phyloP scores from a whole-genome alignment of 805 yeast species.

The Candida mattraensis region DNA sequence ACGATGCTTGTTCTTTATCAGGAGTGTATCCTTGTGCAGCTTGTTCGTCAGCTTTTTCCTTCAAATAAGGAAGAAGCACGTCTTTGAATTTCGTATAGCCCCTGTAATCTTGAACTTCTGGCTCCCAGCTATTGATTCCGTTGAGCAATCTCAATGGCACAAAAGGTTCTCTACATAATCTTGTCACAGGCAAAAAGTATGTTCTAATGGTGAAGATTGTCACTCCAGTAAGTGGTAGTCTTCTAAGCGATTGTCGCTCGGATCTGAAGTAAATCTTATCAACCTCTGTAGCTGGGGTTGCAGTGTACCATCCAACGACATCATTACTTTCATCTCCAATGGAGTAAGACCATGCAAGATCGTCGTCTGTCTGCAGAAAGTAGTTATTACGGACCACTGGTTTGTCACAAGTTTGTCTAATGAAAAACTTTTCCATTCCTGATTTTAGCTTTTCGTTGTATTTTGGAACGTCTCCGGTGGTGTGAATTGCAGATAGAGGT shows the following conservation, averaged over 20 bases:
- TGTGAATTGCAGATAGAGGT: slow-evolving; percentile 59
- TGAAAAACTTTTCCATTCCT: slow-evolving; percentile 68
- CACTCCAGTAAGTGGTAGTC: slow-evolving; percentile 60
- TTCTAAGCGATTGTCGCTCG: slow-evolving; percentile 62
- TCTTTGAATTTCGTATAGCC: slow-evolving; percentile 57
- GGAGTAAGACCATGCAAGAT: slow-evolving; percentile 62
- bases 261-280: slow-evolving; percentile 55
- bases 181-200: slow-evolving; percentile 55
- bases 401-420: slow-evolving; percentile 53
- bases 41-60: slow-evolving; percentile 47
- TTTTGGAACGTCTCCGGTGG: slow-evolving; percentile 68
- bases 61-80: slow-evolving; percentile 54
- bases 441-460: slow-evolving; percentile 54
- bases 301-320: slow-evolving; percentile 65
- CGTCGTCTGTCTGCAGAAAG: slow-evolving; percentile 62
- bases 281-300: slow-evolving; percentile 46
- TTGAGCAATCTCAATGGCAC: slow-evolving; percentile 59
- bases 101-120: slow-evolving; percentile 59
- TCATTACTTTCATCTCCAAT: slow-evolving; percentile 57
- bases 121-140: slow-evolving; percentile 60
- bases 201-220: slow-evolving; percentile 62
- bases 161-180: slow-evolving; percentile 58
- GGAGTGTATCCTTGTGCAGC: slow-evolving; percentile 41
- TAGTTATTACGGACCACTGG: slow-evolving; percentile 70
- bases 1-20: slow-evolving; percentile 41